Percentiles rank a stretch among this genome's conserved stretches.
These are phyloP conservation scores for Kwoniella newhampshirensis DNA, from an alignment of 768 basidiomycete species.

Conservation along the genomic window DNA sequence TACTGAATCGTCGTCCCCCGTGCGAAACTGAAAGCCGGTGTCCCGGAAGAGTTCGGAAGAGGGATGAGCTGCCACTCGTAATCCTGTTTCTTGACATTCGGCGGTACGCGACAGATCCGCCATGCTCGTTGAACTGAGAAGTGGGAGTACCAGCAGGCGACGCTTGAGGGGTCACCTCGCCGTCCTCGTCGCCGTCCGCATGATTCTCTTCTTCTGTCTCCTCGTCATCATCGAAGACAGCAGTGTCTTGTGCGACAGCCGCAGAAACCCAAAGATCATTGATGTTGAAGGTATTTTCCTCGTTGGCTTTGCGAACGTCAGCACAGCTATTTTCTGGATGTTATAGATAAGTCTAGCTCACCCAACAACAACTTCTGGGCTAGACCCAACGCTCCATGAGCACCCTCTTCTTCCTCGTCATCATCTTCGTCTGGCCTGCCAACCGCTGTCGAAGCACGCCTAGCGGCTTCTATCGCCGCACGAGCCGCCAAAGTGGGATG, in stretches of 20 bases:
- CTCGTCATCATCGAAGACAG: conserved; percentile 63
- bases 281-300: conserved; percentile 89
- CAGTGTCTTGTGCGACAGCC: conserved; percentile 84
- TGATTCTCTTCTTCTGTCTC: conserved; percentile 61
- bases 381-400: conserved; percentile 65
- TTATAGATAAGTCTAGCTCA: conserved; percentile 20
- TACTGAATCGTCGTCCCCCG: conserved; percentile 43
- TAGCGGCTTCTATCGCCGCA: conserved; percentile 45
- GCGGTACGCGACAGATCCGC: background rate
- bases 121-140: conserved; percentile 6
- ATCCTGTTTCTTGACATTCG: conserved; percentile 16
- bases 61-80: conserved; percentile 18
- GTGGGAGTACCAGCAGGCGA: conserved; percentile 35
- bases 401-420: conserved; percentile 39
- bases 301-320: conserved; percentile 64
- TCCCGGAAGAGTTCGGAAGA: conserved; percentile 20
- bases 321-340: background rate
- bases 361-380: conserved; percentile 77
- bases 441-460: conserved; percentile 37
- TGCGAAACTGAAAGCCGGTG: conserved; percentile 39
- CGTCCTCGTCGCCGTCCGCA: conserved; percentile 53
- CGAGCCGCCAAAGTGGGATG: conserved; percentile 51
- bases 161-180: conserved; percentile 24
- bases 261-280: conserved; percentile 97
- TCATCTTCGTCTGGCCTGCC: conserved; percentile 24